Percentiles rank a stretch among this genome's conserved stretches.
These are phyloP conservation scores for Coniella vitis DNA, from an alignment of 2,329 filamentous ascomycete species.

Conservation along the genomic window DNA sequence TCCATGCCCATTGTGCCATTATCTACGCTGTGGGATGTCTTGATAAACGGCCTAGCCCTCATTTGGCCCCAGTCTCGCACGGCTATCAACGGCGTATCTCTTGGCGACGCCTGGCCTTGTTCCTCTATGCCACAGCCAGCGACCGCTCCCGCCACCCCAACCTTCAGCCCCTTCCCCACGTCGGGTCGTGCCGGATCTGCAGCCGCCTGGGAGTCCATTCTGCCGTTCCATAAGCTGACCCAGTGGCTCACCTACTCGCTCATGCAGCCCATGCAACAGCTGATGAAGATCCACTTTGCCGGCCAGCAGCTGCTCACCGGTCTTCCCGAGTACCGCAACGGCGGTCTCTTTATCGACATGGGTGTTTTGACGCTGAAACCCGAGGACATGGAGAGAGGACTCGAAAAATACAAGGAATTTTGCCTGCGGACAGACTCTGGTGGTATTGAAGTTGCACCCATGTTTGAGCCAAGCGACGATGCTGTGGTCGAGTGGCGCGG, in stretches of 20 bases:
- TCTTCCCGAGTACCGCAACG: conserved; percentile 66
- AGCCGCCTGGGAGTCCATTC: conserved; percentile 70
- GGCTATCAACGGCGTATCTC: conserved; percentile 74
- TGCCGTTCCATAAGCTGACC: conserved; percentile 55
- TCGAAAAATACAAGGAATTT: conserved; percentile 51
- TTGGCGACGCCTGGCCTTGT: conserved; percentile 94
- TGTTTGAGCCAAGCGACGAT: conserved; percentile 54
- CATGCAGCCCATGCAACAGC: conserved; percentile 54
- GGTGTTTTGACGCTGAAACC: conserved; percentile 45
- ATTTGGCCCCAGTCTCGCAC: conserved; percentile 90
- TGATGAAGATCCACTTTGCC: conserved; percentile 44
- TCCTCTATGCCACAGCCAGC: conserved; percentile 61
- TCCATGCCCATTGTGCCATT: conserved; percentile 82
- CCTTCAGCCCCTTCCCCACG: conserved; percentile 41
- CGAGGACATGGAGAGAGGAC: conserved; percentile 34
- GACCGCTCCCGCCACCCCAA: conserved; percentile 44
- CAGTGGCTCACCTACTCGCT: conserved; percentile 70
- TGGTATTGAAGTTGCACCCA: conserved; percentile 45
- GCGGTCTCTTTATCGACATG: conserved; percentile 59
- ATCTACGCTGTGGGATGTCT: conserved; percentile 81
- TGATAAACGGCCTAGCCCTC: conserved; percentile 77
- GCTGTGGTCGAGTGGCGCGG: conserved; percentile 62
- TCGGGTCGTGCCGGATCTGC: conserved; percentile 30
- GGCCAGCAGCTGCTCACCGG: conserved; percentile 55
- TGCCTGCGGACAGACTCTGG: conserved; percentile 65